Conservation (phyloP, 1,139 yeast genomes). For the Diutina ranongensis region DNA sequence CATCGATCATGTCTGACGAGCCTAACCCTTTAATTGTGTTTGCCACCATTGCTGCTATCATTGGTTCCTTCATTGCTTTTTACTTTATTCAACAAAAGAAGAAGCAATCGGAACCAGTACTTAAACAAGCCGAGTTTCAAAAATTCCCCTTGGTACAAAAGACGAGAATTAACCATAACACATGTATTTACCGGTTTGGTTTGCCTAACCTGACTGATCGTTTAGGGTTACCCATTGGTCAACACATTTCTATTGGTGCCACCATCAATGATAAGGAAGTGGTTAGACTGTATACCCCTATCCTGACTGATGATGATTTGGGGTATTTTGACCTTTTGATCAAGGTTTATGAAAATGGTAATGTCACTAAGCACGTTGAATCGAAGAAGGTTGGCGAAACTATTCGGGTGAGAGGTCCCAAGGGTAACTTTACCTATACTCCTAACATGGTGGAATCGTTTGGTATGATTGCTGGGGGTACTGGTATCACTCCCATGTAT, state of each 20-base stretch:
- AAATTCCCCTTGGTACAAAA: conserved; percentile 79
- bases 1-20: conserved; percentile 3
- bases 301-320: conserved; percentile 70
- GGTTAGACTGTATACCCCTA: conserved; percentile 89
- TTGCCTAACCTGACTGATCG: conserved; percentile 66
- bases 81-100: conserved; percentile 25
- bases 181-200: conserved; percentile 78
- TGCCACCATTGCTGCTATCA: conserved; percentile 33
- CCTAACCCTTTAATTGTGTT: conserved; percentile 9
- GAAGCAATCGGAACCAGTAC: conserved; percentile 36
- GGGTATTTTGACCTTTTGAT: conserved; percentile 87
- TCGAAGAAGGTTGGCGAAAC: conserved; percentile 58
- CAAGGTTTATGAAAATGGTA: conserved; percentile 89
- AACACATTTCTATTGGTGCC: conserved; percentile 76
- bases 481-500: conserved; percentile 14
- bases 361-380: conserved; percentile 69
- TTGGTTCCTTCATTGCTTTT: conserved; percentile 25
- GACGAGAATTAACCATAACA: conserved; percentile 67
- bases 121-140: conserved; percentile 57
- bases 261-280: conserved; percentile 70
- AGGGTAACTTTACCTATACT: conserved; percentile 78
- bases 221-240: conserved; percentile 91
- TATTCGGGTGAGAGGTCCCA: conserved; percentile 81
- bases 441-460: conserved; percentile 69
- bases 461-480: conserved; percentile 49